Evolutionary conservation across 352 stramenopile species (phyloP), one percentile per base, ranked within the genome.

Genomic region (Phytophthora vignae): DNA sequence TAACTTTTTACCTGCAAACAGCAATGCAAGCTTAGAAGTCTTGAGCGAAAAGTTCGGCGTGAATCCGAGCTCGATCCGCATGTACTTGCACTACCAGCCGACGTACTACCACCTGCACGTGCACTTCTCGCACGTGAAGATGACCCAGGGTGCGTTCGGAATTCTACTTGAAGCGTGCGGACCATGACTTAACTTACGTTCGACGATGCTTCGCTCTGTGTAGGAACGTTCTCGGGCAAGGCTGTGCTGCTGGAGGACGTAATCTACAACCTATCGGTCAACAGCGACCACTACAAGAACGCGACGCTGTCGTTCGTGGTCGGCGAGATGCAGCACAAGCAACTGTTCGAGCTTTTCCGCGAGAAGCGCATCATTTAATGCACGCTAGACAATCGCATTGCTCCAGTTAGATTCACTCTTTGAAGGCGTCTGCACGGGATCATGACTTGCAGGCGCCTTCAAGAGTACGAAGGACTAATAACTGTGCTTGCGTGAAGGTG

Each of bases 61-160:
- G 2, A 54, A 70, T 0, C 57, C 65, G 22, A 94, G 77, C 61
- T 83, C 79, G 12, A 60, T 96, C 31, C 88, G 90, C 57, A 78
- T 94, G 72, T 96, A 95, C 67, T 83, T 96, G 65, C 90, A 96
- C 78, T 96, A 96, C 56, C 90, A 95, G 78, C 90, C 90, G 29
- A 94, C 90, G 53, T 96, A 96, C 69, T 96, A 96, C 63, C 90
- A 96, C 67, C 81, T 96, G 55, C 90, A 96, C 60, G 86, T 96
- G 15, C 90, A 96, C 56, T 96, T 96, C 54, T 91, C 84, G 27
- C 90, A 96, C 67, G 78, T 96, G 46, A 94, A 94, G 67, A 88
- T 96, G 74, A 84, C 77, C 11, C 77, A 91, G 60, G 90, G 90
- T 92, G 68, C 14, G 55, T 27, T 56, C 25, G 29, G 7, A 33